phyloP scores from a whole-genome alignment of 2,329 filamentous ascomycete species.

The Sporothrix humicola region DNA sequence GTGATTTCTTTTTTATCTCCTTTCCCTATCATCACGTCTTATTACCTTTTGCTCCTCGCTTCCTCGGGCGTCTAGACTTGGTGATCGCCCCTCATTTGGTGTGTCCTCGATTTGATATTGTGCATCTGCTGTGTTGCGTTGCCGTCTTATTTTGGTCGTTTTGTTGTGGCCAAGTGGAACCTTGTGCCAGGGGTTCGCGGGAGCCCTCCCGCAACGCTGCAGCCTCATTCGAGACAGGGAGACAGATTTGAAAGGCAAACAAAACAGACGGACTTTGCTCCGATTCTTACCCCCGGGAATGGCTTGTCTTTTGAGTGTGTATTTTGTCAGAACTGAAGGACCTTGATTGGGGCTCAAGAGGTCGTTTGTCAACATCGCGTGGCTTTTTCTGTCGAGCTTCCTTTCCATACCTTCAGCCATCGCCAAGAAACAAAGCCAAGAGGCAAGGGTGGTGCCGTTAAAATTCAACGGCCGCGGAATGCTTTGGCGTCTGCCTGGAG shows the following conservation, averaged over 20 bases:
- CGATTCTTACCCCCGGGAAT: background rate
- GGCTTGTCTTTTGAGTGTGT: background rate
- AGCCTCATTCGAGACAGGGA: background rate
- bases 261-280: background rate
- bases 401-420: background rate
- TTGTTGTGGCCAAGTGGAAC: too few relatives aligned
- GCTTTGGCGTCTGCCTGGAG: conserved; percentile 7
- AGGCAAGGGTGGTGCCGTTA: background rate
- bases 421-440: background rate
- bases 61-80: conserved; percentile 18
- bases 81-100: background rate
- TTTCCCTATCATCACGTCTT: background rate
- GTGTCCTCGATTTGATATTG: background rate
- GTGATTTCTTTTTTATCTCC: background rate
- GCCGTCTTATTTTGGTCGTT: background rate
- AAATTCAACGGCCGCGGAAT: background rate
- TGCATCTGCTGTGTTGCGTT: background rate
- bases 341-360: background rate
- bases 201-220: conserved; percentile 21
- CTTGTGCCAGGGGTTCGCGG: background rate
- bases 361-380: background rate
- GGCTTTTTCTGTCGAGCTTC: background rate
- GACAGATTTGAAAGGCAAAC: too few relatives aligned
- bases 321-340: background rate
- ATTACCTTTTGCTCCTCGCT: background rate